Evolutionary conservation across 2,329 filamentous ascomycete species (phyloP), one percentile per base, ranked within the genome.

Genomic region (Anisogramma anomala): DNA sequence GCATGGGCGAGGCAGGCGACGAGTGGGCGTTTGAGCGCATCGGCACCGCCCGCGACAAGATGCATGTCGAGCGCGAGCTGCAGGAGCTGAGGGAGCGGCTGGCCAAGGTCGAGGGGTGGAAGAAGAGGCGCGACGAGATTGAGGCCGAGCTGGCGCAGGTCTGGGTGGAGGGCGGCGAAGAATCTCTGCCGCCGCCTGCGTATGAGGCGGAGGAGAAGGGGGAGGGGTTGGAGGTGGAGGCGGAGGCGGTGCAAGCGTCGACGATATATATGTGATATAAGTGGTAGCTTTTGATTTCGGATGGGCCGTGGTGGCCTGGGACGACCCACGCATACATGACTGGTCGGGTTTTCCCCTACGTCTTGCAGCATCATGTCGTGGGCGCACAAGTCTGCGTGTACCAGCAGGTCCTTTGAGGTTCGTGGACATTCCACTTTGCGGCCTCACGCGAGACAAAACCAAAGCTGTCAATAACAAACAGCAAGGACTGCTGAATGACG

Each of bases 1-100:
- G 88, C 20, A 65, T 83, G 45, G 89, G 88, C 38, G 77, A 84
- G 13, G 73, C 78, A 37, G 85, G 82, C n/a, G 81, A 84, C 41
- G 82, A 83, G 54, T 96, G 91, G 86, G 82, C 89, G 50, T 84
- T 94, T 59, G 84, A 95, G 59, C 78, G 85, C 42, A 96, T 98
- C 51, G 91, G 91, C 43, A 95, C 88, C 0, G 85, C 87, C 56
- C 77, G 82, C 45, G 91, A 98, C 67, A 94, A 95, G 65, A 79
- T 88, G 59, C 83, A 84, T 17, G 87, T 95, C 6, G 88, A 95
- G 64, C 85, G 84, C 58, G 91, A 98, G 60, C 67, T 96, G 13
- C 74, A 82, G 36, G 86, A 95, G 50, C 69, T 98, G 32, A 77
- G 81, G 22, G 85, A 89, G 58, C 72, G 82, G 18, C 66, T 98